Evolutionary conservation across 495 filamentous ascomycete species (phyloP).

Genomic region (Collariella sp.): DNA sequence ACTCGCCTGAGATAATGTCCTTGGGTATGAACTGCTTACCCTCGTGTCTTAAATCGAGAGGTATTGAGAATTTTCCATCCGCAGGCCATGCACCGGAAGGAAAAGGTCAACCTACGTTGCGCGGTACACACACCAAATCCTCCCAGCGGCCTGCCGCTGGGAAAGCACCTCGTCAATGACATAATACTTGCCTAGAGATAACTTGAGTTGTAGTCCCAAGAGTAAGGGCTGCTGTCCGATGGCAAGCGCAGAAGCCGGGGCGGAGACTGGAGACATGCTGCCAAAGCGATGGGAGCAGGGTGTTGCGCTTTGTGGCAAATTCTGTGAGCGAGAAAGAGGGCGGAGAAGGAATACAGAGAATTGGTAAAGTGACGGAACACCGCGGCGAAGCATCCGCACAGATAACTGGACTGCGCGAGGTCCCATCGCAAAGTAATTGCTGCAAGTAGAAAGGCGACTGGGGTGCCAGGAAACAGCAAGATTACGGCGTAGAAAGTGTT

Average conservation of each 20-base stretch:
- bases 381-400: not conserved
- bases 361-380: conserved; percentile 1
- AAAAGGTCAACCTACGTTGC: conserved; percentile 3
- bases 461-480: no score
- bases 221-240: conserved; percentile 1
- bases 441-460: not conserved
- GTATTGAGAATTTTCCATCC: not conserved
- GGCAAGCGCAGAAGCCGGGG: not conserved
- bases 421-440: not conserved
- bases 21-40: conserved; percentile 7
- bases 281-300: not conserved
- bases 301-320: not conserved
- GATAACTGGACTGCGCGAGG: not conserved
- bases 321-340: not conserved
- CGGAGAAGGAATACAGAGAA: not conserved
- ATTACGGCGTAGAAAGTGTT: no score
- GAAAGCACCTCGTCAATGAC: conserved; percentile 8
- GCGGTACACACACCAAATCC: conserved; percentile 5
- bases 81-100: conserved; percentile 2
- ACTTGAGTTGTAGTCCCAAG: conserved; percentile 2
- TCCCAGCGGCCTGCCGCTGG: conserved; percentile 1
- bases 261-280: not conserved
- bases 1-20: conserved; percentile 3
- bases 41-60: not conserved
- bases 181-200: conserved; percentile 2